phyloP scores from a whole-genome alignment of 805 yeast species.

The Wickerhamiella allomyrinae region DNA sequence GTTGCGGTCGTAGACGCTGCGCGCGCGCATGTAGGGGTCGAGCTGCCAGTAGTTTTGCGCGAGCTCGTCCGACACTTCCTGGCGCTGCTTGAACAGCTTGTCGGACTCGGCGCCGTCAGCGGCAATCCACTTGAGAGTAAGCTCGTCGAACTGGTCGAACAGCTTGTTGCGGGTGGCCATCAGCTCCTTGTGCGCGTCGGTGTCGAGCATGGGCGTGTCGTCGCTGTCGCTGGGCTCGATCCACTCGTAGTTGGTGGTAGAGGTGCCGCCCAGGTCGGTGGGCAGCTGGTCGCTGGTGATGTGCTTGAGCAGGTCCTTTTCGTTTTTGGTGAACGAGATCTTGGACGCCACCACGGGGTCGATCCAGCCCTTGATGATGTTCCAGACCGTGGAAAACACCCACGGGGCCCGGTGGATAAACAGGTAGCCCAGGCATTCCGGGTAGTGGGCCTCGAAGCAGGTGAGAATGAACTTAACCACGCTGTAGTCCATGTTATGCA shows the following conservation, averaged over 20 bases:
- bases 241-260: conserved; percentile 44
- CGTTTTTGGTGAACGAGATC: conserved; percentile 63
- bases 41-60: conserved; percentile 48
- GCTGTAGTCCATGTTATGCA: conserved; percentile 84
- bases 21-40: conserved; percentile 73
- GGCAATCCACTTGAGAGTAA: conserved; percentile 63
- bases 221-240: conserved; percentile 44
- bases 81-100: conserved; percentile 35
- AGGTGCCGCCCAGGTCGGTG: conserved; percentile 60
- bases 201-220: conserved; percentile 35
- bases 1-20: conserved; percentile 64
- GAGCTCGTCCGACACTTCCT: conserved; percentile 38
- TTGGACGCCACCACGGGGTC: conserved; percentile 94
- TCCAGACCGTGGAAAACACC: conserved; percentile 93
- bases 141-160: conserved; percentile 39
- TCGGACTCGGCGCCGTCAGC: conserved; percentile 33
- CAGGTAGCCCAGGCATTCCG: conserved; percentile 76
- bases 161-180: conserved; percentile 41
- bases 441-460: conserved; percentile 92
- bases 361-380: conserved; percentile 79
- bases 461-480: conserved; percentile 82
- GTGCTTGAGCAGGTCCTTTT: conserved; percentile 50
- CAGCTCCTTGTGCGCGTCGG: conserved; percentile 33
- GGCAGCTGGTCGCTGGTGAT: conserved; percentile 52
- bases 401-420: conserved; percentile 92